Evolutionary conservation across 495 filamentous ascomycete genomes (phyloP).

Genomic region (Aspergillus nanangensis): DNA sequence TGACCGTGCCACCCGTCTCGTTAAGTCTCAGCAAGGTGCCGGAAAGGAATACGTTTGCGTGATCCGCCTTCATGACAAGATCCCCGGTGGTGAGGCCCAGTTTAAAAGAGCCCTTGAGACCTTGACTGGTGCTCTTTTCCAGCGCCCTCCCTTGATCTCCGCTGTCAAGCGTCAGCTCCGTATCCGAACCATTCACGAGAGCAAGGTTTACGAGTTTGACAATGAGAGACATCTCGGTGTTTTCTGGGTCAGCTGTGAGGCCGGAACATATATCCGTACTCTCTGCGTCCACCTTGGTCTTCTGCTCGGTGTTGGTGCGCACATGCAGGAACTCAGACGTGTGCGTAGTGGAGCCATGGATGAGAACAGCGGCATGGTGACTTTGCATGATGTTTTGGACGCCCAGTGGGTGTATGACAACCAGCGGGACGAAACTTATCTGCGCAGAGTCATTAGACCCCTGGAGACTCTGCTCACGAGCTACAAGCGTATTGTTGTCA

Average conservation of each 20-base stretch:
- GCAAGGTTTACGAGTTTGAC: conserved; percentile 93
- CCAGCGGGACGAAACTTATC: conserved; percentile 78
- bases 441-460: conserved; percentile 83
- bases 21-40: conserved; percentile 97
- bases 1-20: conserved; percentile 91
- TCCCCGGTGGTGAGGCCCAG: conserved; percentile 85
- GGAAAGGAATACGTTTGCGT: conserved; percentile 89
- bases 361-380: conserved; percentile 82
- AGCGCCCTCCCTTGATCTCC: conserved; percentile 93
- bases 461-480: conserved; percentile 85
- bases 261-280: conserved; percentile 96
- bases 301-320: conserved; percentile 87
- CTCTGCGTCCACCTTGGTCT: conserved; percentile 95
- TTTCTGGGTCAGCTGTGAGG: conserved; percentile 99
- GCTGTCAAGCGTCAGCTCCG: conserved; percentile 97
- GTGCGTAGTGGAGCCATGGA: conserved; percentile 93
- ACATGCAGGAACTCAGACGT: conserved; percentile 97
- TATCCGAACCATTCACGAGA: conserved; percentile 94
- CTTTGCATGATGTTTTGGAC: conserved; percentile 91
- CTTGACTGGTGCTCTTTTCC: conserved; percentile 93
- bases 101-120: conserved; percentile 88
- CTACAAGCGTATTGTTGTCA: conserved; percentile 95
- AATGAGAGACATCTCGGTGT: conserved; percentile 96
- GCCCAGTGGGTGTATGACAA: conserved; percentile 94
- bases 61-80: conserved; percentile 85